Base-by-base conservation (phyloP, 2,329 filamentous ascomycete genomes). In the Fusarium miscanthi region DNA sequence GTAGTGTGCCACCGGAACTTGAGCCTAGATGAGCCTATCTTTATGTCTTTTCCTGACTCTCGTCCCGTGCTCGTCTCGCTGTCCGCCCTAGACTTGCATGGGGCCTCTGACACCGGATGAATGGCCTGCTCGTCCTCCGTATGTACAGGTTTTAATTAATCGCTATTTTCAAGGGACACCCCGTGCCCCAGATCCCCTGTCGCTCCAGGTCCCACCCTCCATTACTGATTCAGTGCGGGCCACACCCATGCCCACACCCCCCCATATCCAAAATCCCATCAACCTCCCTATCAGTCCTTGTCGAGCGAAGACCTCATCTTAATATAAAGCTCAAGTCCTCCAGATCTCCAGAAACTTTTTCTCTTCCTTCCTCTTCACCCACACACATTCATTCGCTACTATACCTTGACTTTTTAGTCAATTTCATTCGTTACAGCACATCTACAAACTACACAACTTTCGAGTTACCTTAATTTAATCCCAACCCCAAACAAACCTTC, bases 311-410 rank as follows among this genome's bases (percentile, higher is more conserved):
- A 27, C 69, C 63, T 62, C 65, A 72, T 65, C 59, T 68, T 69
- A 63, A 82, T 87, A 88, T 88, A 87, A 86, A 88, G 86, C 77
- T 80, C 79, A 74, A 81, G 79, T 81, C 80, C 79, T 82, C 81
- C 81, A 79, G 78, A 72, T 77, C 80, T 81, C 80, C 80, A 78
- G 77, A 69, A 74, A 27, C 58, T 63, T 37, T 71, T 79, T 79
- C 73, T 68, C 80, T 81, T 78, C 77, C 78, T 84, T 84, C 78
- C 27, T 85, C 72, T 84, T 86, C 84, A 84, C 85, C 75, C 77
- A 80, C 85, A 51, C 60, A 65, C 71, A 64, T 49, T 74, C 75
- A 74, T 45, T 77, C 75, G 74, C 74, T 77, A 75, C 53, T 45
- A 59, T 65, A 77, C 74, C 75, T 42, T 77, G 75, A 75, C 75